Percentiles rank a stretch among this genome's conserved stretches.
Conservation (phyloP, 116 monocot genomes). For the Papilionanthe hybrid region DNA sequence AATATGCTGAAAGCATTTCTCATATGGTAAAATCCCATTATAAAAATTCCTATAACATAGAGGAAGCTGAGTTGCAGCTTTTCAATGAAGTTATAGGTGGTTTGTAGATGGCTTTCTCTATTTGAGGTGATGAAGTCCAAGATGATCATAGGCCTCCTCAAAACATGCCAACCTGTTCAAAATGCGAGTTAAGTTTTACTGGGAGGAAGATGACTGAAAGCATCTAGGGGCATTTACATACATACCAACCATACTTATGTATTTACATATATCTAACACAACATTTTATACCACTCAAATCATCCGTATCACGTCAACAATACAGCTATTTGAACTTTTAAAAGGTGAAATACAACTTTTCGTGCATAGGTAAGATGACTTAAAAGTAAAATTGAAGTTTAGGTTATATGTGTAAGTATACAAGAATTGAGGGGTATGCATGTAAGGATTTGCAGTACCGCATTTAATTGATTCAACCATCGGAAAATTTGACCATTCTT, state of each 20-base stretch:
- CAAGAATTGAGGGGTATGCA: no score
- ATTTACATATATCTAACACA: no score
- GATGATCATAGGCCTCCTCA: slow-evolving; percentile 16
- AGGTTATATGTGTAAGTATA: no score
- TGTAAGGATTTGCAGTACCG: background rate
- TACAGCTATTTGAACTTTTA: no score
- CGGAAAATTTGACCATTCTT: slow-evolving; percentile 57
- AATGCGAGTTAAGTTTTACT: background rate
- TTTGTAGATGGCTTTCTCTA: slow-evolving; percentile 29
- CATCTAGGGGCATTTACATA: background rate
- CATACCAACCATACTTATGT: no score
- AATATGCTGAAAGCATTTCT: slow-evolving; percentile 27
- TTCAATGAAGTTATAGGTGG: slow-evolving; percentile 38
- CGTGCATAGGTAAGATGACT: no score
- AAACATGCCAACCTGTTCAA: slow-evolving; percentile 29
- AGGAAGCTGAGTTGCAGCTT: slow-evolving; percentile 74
- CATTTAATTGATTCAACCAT: slow-evolving; percentile 48
- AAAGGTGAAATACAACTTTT: no score
- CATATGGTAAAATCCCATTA: slow-evolving; percentile 60
- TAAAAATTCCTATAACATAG: slow-evolving; percentile 65
- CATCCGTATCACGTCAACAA: no score
- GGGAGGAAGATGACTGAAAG: background rate
- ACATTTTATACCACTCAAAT: no score
- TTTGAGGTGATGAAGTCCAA: slow-evolving; percentile 12
- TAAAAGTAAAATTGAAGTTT: no score